Percentiles rank a stretch among this genome's conserved stretches.
These are phyloP conservation scores for Diospyros kaki DNA, from an alignment of 148 eudicot genomes.

Conservation along the genomic window DNA sequence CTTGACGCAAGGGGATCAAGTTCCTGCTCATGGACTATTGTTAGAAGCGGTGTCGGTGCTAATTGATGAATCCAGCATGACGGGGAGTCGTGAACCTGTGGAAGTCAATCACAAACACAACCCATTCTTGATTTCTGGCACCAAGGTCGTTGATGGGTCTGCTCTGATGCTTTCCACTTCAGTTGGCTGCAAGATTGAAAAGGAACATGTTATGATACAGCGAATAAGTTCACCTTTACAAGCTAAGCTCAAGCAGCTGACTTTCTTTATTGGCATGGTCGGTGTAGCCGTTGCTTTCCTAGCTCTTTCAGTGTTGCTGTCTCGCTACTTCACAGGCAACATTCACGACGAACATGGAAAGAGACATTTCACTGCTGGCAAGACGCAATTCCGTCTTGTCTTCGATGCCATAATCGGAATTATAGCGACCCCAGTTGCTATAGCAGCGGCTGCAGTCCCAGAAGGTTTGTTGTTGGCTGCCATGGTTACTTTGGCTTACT, in stretches of 20 bases:
- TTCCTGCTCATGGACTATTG: too few relatives aligned
- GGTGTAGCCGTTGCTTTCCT: neutral
- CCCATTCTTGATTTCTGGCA: too few relatives aligned
- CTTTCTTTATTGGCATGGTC: neutral
- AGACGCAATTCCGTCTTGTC: neutral
- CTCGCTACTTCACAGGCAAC: neutral
- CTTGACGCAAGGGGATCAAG: slow-evolving; percentile 10
- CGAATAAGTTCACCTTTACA: neutral
- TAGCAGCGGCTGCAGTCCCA: neutral
- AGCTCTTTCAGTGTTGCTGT: neutral
- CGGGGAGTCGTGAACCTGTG: too few relatives aligned
- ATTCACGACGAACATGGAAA: neutral
- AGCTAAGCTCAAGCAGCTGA: neutral
- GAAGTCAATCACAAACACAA: too few relatives aligned
- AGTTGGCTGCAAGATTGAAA: too few relatives aligned
- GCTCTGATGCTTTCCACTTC: too few relatives aligned
- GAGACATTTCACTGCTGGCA: neutral
- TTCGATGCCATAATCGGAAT: neutral
- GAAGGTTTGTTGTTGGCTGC: neutral
- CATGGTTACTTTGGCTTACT: neutral
- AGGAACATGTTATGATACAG: too few relatives aligned
- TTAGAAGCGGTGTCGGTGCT: too few relatives aligned
- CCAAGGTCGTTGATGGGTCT: too few relatives aligned
- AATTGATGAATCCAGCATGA: too few relatives aligned
- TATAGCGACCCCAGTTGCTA: neutral